Evolutionary conservation across 1,284 basidiomycete genomes (phyloP), one percentile per base, ranked within the genome.

Genomic region (Xerocomus tenax): DNA sequence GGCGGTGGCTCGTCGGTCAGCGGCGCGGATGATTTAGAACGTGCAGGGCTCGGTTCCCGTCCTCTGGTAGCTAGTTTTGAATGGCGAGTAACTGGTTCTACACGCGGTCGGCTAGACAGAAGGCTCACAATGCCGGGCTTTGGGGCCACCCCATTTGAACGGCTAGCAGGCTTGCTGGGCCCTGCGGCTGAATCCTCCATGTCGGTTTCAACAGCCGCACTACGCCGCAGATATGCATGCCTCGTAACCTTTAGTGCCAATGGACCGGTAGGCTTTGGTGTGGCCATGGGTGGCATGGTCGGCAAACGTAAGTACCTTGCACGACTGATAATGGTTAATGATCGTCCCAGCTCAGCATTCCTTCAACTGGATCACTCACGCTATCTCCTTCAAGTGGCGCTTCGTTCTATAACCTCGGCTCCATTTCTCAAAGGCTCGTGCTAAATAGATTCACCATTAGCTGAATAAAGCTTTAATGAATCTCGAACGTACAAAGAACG

Each of bases 321-420:
- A 40, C 79, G 79, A 49, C 78, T 81, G 43, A 47, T 28, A 40
- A 52, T 19, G 46, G 46, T 57, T 56, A 57, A 51, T 59, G 54
- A 58, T 51, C 50, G 51, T 59, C 60, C 50, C 16, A 35, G 47
- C 42, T 48, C 43, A 36, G 54, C 18, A 47, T 49, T 36, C 34
- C 42, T 49, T 47, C 32, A 41, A 21, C 50, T 40, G 51, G 41
- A 47, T 57, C 48, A 78, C 86, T 72, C 65, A 90, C 87, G 84
- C 84, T 47, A 88, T 82, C 50, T 87, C 85, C 65, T 87, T 88
- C 36, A 84, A 74, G 38, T 83, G 81, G 35, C 82, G 74, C 62
- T 84, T 87, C 18, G 78, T 80, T 61, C 76, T 76, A 58, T 86
- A 79, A 7, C 72, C 71, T 62, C 82, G 75, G 21, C 73, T 58